These are phyloP conservation scores for Naganishia onofrii DNA, from an alignment of 768 basidiomycete genomes.

Conservation along the genomic window DNA sequence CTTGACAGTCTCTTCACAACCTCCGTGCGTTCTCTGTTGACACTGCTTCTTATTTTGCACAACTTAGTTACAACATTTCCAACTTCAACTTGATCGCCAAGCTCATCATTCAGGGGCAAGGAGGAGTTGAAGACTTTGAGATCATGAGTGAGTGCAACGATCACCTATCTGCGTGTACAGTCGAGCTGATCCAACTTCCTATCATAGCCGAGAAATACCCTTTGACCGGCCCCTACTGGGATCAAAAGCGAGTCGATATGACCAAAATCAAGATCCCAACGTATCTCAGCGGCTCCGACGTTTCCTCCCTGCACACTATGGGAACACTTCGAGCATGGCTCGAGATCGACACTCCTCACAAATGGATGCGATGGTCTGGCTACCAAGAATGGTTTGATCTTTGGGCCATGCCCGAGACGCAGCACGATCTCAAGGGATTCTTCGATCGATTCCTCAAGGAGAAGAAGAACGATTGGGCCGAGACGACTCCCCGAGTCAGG, in stretches of 20 bases:
- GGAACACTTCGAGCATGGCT: conserved; percentile 33
- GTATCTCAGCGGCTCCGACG: conserved; percentile 34
- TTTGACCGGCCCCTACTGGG: conserved; percentile 31
- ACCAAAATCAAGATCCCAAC: conserved; percentile 31
- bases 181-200: background rate
- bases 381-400: conserved; percentile 37
- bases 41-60: background rate
- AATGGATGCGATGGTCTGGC: conserved; percentile 14
- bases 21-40: background rate
- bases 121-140: conserved; percentile 32
- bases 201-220: conserved; percentile 1
- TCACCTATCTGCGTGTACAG: background rate
- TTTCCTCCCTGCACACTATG: conserved; percentile 31
- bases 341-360: background rate
- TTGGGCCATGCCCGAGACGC: conserved; percentile 23
- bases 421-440: conserved; percentile 34
- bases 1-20: background rate
- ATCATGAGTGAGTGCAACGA: conserved; percentile 26
- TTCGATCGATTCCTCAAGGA: conserved; percentile 35
- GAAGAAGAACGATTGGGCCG: conserved; percentile 34
- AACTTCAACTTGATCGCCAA: conserved; percentile 34
- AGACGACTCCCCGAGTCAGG: conserved; percentile 32
- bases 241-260: conserved; percentile 34
- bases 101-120: conserved; percentile 33
- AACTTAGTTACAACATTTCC: background rate